A percentile compares a stretch with the other conserved stretches of the same genome.
phyloP scores from a whole-genome alignment of 257 asterid genomes.

The Misopates orontium region DNA sequence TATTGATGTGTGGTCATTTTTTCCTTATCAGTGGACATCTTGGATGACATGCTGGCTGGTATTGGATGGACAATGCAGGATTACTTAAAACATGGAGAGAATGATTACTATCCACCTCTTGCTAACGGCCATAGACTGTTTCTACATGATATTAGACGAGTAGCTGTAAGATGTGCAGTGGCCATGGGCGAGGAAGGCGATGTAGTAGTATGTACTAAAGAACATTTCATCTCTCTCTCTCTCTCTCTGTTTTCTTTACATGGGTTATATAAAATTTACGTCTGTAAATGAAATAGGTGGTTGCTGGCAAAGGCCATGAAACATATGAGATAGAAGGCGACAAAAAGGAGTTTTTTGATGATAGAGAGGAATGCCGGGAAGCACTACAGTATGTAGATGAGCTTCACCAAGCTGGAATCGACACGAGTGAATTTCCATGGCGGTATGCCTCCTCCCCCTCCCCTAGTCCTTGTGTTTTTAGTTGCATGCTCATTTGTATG shows the following conservation, averaged over 20 bases:
- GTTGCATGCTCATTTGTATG: too few species aligned
- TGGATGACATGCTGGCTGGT: slow-evolving; percentile 96
- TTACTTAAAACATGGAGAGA: slow-evolving; percentile 88
- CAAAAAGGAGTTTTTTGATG: slow-evolving; percentile 88
- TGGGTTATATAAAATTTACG: background rate
- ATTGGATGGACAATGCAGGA: slow-evolving; percentile 97
- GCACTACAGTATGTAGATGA: slow-evolving; percentile 96
- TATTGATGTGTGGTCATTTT: slow-evolving; percentile 21
- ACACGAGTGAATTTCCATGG: slow-evolving; percentile 98
- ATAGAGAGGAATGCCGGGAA: slow-evolving; percentile 94
- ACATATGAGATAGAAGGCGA: slow-evolving; percentile 81
- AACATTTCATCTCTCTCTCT: background rate
- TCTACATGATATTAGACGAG: slow-evolving; percentile 90
- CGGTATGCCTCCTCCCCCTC: slow-evolving; percentile 40
- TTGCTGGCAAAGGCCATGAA: slow-evolving; percentile 95
- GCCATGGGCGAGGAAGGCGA: slow-evolving; percentile 99
- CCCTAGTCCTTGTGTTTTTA: background rate
- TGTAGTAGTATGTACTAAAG: slow-evolving; percentile 67
- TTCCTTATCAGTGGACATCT: slow-evolving; percentile 70
- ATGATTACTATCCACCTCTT: slow-evolving; percentile 96
- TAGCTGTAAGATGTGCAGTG: slow-evolving; percentile 94
- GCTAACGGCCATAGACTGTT: slow-evolving; percentile 88
- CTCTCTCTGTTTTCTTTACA: too few species aligned
- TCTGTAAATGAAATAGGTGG: slow-evolving; percentile 58
- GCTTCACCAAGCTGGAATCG: slow-evolving; percentile 99